These are phyloP conservation scores for Gentiana dahurica DNA, from an alignment of 257 asterid genomes.

Conservation along the genomic window DNA sequence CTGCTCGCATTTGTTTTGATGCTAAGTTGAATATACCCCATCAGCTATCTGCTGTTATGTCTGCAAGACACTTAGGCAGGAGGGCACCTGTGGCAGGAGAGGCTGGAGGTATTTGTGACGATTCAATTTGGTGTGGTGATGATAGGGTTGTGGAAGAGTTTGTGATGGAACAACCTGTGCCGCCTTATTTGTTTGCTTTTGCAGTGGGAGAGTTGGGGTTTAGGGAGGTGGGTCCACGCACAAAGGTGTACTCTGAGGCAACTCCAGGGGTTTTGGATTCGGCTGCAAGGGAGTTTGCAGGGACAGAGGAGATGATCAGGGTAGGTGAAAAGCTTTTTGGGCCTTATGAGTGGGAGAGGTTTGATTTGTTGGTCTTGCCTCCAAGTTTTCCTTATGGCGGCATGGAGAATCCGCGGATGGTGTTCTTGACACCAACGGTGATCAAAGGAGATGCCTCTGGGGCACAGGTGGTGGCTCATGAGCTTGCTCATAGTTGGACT, in stretches of 20 bases:
- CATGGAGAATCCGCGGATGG: conserved; percentile 98
- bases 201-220: conserved; percentile 84
- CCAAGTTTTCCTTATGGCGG: conserved; percentile 97
- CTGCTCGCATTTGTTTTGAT: conserved; percentile 55
- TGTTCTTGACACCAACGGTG: conserved; percentile 84
- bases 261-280: conserved; percentile 49
- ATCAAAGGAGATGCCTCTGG: conserved; percentile 86
- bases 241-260: conserved; percentile 68
- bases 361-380: conserved; percentile 91
- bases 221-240: conserved; percentile 89
- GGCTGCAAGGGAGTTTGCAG: conserved; percentile 76
- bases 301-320: conserved; percentile 83
- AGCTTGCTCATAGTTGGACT: conserved; percentile 98
- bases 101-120: conserved; percentile 53
- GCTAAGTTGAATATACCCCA: conserved; percentile 67
- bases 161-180: conserved; percentile 86
- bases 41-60: conserved; percentile 70
- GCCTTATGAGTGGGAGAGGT: conserved; percentile 91
- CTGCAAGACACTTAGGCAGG: conserved; percentile 52
- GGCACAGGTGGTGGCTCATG: conserved; percentile 93
- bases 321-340: conserved; percentile 89
- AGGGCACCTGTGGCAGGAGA: conserved; percentile 39
- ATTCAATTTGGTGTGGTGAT: conserved; percentile 61
- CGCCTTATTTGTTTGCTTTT: conserved; percentile 86
- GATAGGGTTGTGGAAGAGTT: conserved; percentile 85